Base-by-base conservation (phyloP, 2,329 filamentous ascomycete species). In the Colletotrichum endophyticum region DNA sequence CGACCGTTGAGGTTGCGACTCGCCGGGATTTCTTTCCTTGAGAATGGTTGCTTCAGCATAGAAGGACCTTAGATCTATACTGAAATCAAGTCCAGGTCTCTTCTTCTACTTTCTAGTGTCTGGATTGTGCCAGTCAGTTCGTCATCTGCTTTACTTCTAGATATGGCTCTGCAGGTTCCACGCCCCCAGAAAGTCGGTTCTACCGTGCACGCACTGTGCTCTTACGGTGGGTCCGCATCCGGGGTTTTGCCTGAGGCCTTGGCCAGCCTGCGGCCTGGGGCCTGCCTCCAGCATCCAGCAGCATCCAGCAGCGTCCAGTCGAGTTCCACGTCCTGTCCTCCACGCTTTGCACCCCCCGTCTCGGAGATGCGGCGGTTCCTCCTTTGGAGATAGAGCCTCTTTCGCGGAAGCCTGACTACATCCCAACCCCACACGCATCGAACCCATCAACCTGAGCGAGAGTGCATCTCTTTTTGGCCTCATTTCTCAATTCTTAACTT, bases 391-490 rank as follows among this genome's bases (percentile, higher is more conserved):
- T 25, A 32, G 72, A 75, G 72, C 71, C 56, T 77, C 66, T 67
- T 59, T 71, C 66, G 39, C 74, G 57, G 74, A 73, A 67, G 75
- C 66, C 75, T 75, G 75, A 77, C 75, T 77, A 77, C 66, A 77
- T 75, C 72, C 19, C 75, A 77, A 71, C 75, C 72, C 75, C 72
- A 77, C 75, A 77, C 72, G 68, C 32, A 63, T 44, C 56, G 66
- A 77, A 66, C 53, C 34, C 72, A 77, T 77, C 75, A 13, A 49
- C 62, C 66, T 53, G 66, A 63, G 56, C 72, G 53, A 66, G 19
- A n/a, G 74, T 76, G 74, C 66, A 75, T 70, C 73, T 44, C 49
- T 62, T 59, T 59, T 32, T 36, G 12, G 25, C 22, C 61, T 32
- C 59, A 22, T 22, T 25, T 53, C 16, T 30, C 34, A 63, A 15